Base-by-base conservation (phyloP, 345 rosid species). In the Citropsis articulata region DNA sequence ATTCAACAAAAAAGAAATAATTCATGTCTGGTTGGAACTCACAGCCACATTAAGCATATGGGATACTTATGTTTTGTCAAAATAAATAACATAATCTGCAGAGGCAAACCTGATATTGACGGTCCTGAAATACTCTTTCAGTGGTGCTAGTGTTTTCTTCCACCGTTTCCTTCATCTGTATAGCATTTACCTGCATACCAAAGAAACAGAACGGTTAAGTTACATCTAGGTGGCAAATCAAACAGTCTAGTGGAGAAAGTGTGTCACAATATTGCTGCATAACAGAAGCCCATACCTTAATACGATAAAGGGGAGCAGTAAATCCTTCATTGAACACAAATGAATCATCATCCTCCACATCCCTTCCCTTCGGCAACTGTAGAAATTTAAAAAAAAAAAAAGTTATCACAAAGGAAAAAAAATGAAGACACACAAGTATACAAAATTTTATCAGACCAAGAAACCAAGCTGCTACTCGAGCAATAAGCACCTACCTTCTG, bases 121-220 rank as follows among this genome's bases (percentile, higher is more conserved):
- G 93, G 80, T 96, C 98, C 83, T 94, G 98, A 85, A 96, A 96
- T 75, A 96, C 99, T 90, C 98, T 89, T 77, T 96, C 97, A 0
- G 99, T 96, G 55, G 99, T 96, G 82, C 97, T 94, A 59, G 98
- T 90, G 85, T 94, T 94, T 86, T 96, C 99, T 82, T 96, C 99
- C 53, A 96, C 99, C 1, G 98, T 96, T 88, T 96, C 99, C 90
- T 96, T 96, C 99, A 96, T 91, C 84, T 96, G 99, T 89, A 96
- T 96, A 42, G 98, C 97, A 89, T 96, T 96, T 18, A 96, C 99
- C 99, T 96, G 86, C 87, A 86, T 67, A 72, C 68, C 82, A 70
- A 42, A 66, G 24, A 62, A 80, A 30, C 25, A n/a, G 30, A 14
- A 61, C 27, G 35, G 68, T 45, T 13, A 13, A 77, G 28, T 5